Evolutionary conservation across 148 eudicot genomes (phyloP), one percentile per base, ranked within the genome.

Genomic region (Spergularia marina): DNA sequence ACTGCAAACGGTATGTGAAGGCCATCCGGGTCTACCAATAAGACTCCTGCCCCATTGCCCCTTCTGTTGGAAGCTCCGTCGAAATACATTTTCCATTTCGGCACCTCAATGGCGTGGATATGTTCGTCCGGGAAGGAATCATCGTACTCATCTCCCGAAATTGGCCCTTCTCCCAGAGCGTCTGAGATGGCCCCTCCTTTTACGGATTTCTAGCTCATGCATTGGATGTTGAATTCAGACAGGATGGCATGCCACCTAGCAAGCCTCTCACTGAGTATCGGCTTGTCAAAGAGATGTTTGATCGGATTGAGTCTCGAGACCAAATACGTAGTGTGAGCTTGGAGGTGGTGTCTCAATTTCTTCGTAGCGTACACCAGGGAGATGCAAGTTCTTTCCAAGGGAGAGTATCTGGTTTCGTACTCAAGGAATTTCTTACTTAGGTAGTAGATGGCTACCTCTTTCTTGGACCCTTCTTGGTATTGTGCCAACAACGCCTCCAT

Each of bases 381-480:
- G 14, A 52, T 14, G 25, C 41, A 69, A 5, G 40, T 13, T 6
- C 18, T 21, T 23, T 69, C 41, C 12, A 69, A 6, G 3, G 58
- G 20, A 6, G 58, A 10, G 40, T 69, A 69, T 52, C 25, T 51
- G 10, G 72, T 69, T 23, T 69, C 58, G 49, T 52, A 69, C 10
- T 69, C 59, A 7, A 69, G 39, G 41, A 69, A 21, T 2, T 68
- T 52, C 2, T 69, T 69, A 6, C 57, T 69, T 14, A 69, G 57
- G 12, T 69, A 52, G 18, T 52, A 69, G 6, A 70, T 53, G 9
- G 61, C n/a, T 4, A 54, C 47, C 30, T 70, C 73, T 15, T 70
- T 70, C 61, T 54, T 70, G 4, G 25, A 53, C 3, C 73, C 62
- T 30, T 70, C 61, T 70, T 70, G 21, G 25, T 21, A 23, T 23